phyloP scores from a whole-genome alignment of 331 rosid genomes.

The Acacia concinna region DNA sequence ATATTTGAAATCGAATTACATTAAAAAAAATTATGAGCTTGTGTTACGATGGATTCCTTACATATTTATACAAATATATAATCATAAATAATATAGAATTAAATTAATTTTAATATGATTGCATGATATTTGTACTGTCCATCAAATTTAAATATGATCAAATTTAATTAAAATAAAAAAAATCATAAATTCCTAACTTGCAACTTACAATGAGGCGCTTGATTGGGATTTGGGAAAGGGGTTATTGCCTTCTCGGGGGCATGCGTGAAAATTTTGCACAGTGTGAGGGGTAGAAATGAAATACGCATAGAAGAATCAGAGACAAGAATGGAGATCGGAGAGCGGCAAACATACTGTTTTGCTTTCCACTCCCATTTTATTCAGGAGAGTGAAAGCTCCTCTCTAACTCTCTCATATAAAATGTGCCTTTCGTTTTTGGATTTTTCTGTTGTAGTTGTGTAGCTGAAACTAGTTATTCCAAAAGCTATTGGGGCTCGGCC shows the following conservation, averaged over 20 bases:
- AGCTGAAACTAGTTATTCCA: conserved; percentile 1
- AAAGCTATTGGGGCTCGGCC: conserved; percentile 26
- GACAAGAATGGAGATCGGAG: neutral
- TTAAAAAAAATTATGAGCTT: too few species aligned
- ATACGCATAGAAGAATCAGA: neutral
- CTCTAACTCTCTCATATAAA: conserved; percentile 4
- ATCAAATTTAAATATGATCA: too few species aligned
- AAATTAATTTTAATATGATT: too few species aligned
- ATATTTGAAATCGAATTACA: neutral
- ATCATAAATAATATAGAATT: too few species aligned
- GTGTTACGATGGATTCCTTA: too few species aligned
- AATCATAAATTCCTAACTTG: too few species aligned
- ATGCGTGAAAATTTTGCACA: neutral
- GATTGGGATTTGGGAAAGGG: neutral
- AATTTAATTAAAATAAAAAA: too few species aligned
- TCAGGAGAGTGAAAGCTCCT: neutral
- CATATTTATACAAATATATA: too few species aligned
- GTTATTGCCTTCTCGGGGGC: neutral
- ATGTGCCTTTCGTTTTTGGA: neutral
- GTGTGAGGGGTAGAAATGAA: conserved; percentile 12
- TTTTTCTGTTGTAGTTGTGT: neutral
- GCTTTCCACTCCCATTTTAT: neutral
- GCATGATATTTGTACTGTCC: too few species aligned
- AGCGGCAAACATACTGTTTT: neutral
- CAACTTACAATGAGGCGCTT: too few species aligned